Evolutionary conservation across 495 filamentous ascomycete species (phyloP).

Genomic region (Hypoxylon perforatum): DNA sequence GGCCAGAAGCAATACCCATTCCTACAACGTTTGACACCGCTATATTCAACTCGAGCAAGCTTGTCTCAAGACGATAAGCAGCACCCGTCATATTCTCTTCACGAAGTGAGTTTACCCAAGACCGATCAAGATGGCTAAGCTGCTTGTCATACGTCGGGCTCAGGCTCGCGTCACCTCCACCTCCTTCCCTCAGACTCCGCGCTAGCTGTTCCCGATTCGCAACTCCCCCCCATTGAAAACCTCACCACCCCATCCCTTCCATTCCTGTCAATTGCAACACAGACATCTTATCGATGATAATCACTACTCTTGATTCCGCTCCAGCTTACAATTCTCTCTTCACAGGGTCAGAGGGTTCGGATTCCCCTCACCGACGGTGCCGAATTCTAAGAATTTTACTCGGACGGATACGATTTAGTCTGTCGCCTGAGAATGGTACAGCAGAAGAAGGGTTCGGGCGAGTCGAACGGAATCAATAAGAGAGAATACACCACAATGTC

Average conservation of each 20-base stretch:
- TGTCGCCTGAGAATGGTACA: constrained; percentile 87
- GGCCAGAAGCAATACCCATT: constrained; percentile 42
- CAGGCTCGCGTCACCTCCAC: constrained; percentile 44
- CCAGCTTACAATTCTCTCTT: constrained; percentile 38
- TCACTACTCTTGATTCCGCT: constrained; percentile 16
- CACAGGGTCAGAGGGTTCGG: constrained; percentile 73
- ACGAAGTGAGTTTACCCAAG: constrained; percentile 41
- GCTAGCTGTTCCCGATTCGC: constrained; percentile 38
- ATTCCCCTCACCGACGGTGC: constrained; percentile 77
- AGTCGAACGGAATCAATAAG: constrained; percentile 56
- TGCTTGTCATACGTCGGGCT: constrained; percentile 39
- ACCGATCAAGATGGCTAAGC: constrained; percentile 18
- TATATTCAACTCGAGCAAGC: constrained; percentile 20
- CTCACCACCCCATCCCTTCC: constrained; percentile 20
- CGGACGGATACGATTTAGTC: constrained; percentile 67
- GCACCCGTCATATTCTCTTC: constrained; percentile 27
- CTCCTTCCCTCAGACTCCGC: constrained; percentile 40
- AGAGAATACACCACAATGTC: constrained; percentile 71
- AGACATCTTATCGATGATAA: constrained; percentile 12
- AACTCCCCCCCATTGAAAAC: constrained; percentile 32
- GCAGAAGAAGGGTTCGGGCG: constrained; percentile 63
- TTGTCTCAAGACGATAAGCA: constrained; percentile 41
- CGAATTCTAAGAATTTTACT: constrained; percentile 78
- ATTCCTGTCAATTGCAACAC: constrained; percentile 36
- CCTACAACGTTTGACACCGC: constrained; percentile 16